Percentiles rank a stretch among this genome's conserved stretches.
phyloP scores from a whole-genome alignment of 2,329 filamentous ascomycete genomes.

The Phaeosphaeria sp. region DNA sequence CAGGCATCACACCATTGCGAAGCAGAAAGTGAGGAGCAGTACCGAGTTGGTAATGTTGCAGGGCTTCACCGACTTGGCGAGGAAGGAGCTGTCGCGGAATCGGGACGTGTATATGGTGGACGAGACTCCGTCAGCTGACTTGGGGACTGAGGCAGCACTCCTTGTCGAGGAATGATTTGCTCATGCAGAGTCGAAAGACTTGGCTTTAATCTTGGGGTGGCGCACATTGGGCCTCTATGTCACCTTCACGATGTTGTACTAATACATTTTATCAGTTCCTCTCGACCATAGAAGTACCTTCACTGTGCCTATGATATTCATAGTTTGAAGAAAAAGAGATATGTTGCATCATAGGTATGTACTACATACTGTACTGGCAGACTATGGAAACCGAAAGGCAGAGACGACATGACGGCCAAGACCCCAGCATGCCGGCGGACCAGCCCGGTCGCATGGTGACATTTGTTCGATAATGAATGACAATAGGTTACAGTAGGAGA shows the following conservation, averaged over 20 bases:
- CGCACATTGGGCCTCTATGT: background rate
- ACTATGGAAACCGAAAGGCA: background rate
- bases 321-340: background rate
- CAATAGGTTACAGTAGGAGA: constrained; percentile 1
- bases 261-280: background rate
- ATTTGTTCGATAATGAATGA: constrained; percentile 1
- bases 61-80: background rate
- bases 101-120: background rate
- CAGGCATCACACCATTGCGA: background rate
- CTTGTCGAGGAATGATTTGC: background rate
- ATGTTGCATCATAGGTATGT: background rate
- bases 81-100: background rate
- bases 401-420: background rate
- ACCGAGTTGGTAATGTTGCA: background rate
- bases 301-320: no score
- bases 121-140: background rate
- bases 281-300: background rate
- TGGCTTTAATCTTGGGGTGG: background rate
- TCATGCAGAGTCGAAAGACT: background rate
- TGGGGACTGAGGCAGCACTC: background rate
- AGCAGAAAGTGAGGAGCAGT: background rate
- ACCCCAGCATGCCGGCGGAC: background rate
- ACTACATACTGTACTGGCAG: background rate
- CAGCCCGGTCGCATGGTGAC: background rate
- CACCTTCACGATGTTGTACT: background rate